A percentile compares a stretch with the other conserved stretches of the same genome.
Conservation (phyloP, 768 basidiomycete species). For the Suillus discolor region DNA sequence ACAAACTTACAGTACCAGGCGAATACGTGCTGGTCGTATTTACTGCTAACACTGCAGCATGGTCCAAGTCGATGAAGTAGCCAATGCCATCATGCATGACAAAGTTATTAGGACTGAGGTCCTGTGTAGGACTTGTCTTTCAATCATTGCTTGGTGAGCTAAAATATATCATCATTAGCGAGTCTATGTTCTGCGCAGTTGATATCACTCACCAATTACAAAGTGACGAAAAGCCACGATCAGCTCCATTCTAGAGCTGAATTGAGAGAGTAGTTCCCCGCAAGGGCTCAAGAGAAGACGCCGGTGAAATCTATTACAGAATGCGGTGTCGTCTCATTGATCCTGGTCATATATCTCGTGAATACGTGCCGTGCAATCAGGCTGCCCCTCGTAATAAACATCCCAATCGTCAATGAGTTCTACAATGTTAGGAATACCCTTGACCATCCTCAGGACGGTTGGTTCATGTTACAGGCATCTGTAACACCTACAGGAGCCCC, state of each 20-base stretch:
- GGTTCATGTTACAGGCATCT: too few relatives aligned
- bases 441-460: background rate
- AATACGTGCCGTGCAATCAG: background rate
- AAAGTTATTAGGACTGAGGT: background rate
- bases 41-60: background rate
- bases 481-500: too few relatives aligned
- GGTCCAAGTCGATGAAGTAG: background rate
- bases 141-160: background rate
- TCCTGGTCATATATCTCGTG: background rate
- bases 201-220: slow-evolving; percentile 1
- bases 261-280: background rate
- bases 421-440: background rate
- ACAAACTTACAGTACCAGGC: background rate
- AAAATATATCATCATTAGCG: background rate
- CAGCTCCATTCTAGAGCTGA: slow-evolving; percentile 7
- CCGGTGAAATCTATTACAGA: background rate
- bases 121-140: background rate
- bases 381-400: background rate
- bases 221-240: slow-evolving; percentile 12
- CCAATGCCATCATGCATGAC: background rate
- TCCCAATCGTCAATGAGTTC: background rate
- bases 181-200: background rate
- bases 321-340: too few relatives aligned
- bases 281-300: background rate
- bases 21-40: background rate